Percentiles rank a stretch among this genome's conserved stretches.
Conservation (phyloP, 1,139 yeast genomes). For the Geotrichum macrosporum region DNA sequence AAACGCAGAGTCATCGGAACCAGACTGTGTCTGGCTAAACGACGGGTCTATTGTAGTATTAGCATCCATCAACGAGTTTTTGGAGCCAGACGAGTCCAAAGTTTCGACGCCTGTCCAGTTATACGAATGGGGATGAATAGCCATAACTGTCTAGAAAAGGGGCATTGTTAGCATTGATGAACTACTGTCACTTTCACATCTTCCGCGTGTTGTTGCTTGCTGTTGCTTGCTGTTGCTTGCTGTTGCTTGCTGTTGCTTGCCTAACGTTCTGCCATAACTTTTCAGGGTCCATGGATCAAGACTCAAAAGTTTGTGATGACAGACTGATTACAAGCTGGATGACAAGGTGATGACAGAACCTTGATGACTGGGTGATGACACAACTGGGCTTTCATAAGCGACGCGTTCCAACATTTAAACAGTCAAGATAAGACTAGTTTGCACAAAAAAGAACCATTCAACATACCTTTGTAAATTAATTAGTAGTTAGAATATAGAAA, state of each 20-base stretch:
- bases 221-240: too few species aligned
- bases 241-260: too few species aligned
- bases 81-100: slow-evolving; percentile 17
- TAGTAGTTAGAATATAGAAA: too few species aligned
- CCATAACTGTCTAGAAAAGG: slow-evolving; percentile 5
- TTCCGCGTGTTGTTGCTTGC: too few species aligned
- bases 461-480: neutral
- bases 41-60: slow-evolving; percentile 20
- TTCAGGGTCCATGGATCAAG: too few species aligned
- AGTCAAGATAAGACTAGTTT: neutral
- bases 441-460: neutral
- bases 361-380: neutral
- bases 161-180: too few species aligned
- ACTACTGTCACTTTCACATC: too few species aligned
- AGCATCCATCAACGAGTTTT: slow-evolving; percentile 13
- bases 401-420: slow-evolving; percentile 1
- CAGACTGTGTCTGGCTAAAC: slow-evolving; percentile 17
- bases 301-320: too few species aligned
- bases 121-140: slow-evolving; percentile 15
- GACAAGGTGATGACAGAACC: slow-evolving; percentile 2
- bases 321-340: slow-evolving; percentile 8
- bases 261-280: too few species aligned
- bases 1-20: slow-evolving; percentile 17
- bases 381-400: slow-evolving; percentile 14
- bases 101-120: slow-evolving; percentile 19